Conservation (phyloP, 78 protist species). For the Dictyostelium capitatum region DNA sequence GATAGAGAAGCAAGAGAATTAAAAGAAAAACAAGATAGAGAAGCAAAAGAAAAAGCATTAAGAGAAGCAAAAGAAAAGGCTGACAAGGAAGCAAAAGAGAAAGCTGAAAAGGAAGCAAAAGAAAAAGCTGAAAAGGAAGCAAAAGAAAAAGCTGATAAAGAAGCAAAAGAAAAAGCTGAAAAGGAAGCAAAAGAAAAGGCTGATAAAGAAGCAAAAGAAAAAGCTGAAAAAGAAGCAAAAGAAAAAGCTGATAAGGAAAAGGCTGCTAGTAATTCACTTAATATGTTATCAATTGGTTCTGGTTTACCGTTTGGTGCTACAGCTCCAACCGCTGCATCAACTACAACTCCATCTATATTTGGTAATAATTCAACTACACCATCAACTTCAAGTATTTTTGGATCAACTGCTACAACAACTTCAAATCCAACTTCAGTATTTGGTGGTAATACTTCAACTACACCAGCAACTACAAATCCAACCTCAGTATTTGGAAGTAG, state of each 20-base stretch:
- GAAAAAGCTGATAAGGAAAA: neutral
- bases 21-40: neutral
- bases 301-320: neutral
- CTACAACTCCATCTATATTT: conserved; percentile 10
- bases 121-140: neutral
- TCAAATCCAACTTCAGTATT: neutral
- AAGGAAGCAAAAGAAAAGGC: neutral
- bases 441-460: neutral
- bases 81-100: neutral
- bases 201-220: neutral
- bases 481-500: neutral
- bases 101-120: conserved; percentile 14
- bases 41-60: neutral
- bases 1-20: neutral
- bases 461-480: neutral
- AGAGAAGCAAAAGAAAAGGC: neutral
- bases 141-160: conserved; percentile 14
- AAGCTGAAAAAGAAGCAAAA: conserved; percentile 4
- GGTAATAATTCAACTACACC: conserved; percentile 3
- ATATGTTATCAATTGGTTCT: neutral
- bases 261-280: neutral
- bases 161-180: neutral
- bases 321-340: neutral
- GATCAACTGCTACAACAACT: neutral
- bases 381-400: neutral